phyloP scores from a whole-genome alignment of 331 rosid species.

The Quercus phellos region DNA sequence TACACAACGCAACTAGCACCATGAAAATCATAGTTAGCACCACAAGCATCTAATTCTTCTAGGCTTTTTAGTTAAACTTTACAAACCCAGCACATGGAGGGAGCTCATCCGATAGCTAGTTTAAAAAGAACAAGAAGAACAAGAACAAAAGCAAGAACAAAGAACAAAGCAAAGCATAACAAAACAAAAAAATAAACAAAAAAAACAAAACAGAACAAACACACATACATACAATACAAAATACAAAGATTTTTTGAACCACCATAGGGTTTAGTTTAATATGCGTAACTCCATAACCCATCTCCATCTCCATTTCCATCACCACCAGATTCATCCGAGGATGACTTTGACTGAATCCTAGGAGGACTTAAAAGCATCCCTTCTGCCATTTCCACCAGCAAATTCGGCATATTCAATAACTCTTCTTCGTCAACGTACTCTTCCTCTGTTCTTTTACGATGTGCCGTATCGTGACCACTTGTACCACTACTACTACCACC shows the following conservation, averaged over 20 bases:
- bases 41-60: not conserved
- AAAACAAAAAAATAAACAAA: too few relatives aligned
- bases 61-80: not conserved
- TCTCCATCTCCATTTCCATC: conserved; percentile 33
- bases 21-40: not conserved
- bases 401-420: conserved; percentile 78
- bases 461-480: not conserved
- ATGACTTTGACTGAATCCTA: conserved; percentile 46
- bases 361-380: conserved; percentile 99
- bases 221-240: too few relatives aligned
- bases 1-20: not conserved
- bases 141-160: too few relatives aligned
- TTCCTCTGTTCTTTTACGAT: not conserved
- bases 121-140: too few relatives aligned
- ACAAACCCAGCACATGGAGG: not conserved
- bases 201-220: too few relatives aligned
- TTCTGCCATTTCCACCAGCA: conserved; percentile 84
- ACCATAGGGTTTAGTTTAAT: not conserved
- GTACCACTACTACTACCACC: too few relatives aligned
- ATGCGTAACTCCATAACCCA: conserved; percentile 61
- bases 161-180: too few relatives aligned
- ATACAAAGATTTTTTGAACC: too few relatives aligned
- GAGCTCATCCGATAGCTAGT: not conserved
- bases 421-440: conserved; percentile 70
- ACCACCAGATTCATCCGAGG: conserved; percentile 39